A percentile compares a stretch with the other conserved stretches of the same genome.
These are phyloP conservation scores for Hawksworthiomyces lignivorus DNA, from an alignment of 2,329 filamentous ascomycete species.

Conservation along the genomic window DNA sequence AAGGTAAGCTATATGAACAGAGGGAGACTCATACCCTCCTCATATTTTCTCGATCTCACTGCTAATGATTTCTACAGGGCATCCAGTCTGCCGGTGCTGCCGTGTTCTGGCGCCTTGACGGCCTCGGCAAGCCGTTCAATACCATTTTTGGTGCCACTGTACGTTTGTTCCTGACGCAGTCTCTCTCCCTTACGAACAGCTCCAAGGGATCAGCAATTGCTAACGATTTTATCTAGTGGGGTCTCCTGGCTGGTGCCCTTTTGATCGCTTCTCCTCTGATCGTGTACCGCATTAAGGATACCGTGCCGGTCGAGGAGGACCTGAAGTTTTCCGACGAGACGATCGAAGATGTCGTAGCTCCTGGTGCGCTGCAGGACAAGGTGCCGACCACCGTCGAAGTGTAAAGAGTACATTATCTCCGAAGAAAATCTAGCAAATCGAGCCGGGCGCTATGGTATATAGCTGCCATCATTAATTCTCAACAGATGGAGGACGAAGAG, in stretches of 20 bases:
- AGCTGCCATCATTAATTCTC: no score
- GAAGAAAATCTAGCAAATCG: no score
- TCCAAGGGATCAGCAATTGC: no score
- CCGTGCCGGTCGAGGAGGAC: conserved; percentile 74
- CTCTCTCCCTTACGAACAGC: neutral
- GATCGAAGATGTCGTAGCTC: conserved; percentile 54
- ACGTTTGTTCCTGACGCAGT: conserved; percentile 13
- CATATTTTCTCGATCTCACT: no score
- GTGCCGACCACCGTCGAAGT: no score
- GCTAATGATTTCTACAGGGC: no score
- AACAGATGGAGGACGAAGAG: no score
- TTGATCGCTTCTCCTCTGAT: conserved; percentile 74
- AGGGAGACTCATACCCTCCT: no score
- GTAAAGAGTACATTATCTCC: no score
- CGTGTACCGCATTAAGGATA: conserved; percentile 70
- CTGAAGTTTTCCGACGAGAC: conserved; percentile 81
- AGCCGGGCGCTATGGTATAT: no score
- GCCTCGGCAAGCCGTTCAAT: conserved; percentile 54
- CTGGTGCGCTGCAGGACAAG: no score
- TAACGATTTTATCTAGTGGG: conserved; percentile 55
- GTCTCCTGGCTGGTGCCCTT: conserved; percentile 63
- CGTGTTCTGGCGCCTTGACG: conserved; percentile 66
- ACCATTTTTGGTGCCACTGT: conserved; percentile 58
- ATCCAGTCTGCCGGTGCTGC: conserved; percentile 83
- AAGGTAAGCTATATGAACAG: conserved; percentile 12